Percentiles rank a stretch among this genome's conserved stretches.
Conservation (phyloP, 2,329 filamentous ascomycete genomes). For the Ophiostoma sp. region DNA sequence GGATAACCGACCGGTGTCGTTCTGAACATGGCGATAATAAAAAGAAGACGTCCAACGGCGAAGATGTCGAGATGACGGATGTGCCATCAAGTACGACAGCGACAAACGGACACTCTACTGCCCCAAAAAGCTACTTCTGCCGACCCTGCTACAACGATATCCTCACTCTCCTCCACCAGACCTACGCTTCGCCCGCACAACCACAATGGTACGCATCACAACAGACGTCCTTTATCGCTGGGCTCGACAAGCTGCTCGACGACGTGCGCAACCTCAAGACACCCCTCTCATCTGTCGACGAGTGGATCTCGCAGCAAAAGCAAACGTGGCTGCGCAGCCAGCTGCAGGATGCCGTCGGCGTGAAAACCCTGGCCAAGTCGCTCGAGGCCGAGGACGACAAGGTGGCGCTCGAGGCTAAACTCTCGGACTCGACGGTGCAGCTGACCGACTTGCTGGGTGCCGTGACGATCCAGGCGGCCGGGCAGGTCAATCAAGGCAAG, state of each 20-base stretch:
- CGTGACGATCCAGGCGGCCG: neutral
- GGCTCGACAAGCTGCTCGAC: slow-evolving; percentile 51
- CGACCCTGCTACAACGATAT: slow-evolving; percentile 50
- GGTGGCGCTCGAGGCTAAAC: slow-evolving; percentile 4
- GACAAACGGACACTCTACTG: neutral
- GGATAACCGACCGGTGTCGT: slow-evolving; percentile 19
- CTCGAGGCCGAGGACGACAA: slow-evolving; percentile 15
- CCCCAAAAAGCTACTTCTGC: slow-evolving; percentile 41
- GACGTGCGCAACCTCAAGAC: slow-evolving; percentile 47
- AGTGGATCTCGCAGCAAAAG: slow-evolving; percentile 53
- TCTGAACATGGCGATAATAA: slow-evolving; percentile 16
- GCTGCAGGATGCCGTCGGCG: slow-evolving; percentile 31
- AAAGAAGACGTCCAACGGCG: neutral
- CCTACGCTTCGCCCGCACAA: slow-evolving; percentile 40
- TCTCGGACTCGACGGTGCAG: slow-evolving; percentile 27
- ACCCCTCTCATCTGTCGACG: slow-evolving; percentile 50
- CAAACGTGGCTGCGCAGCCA: slow-evolving; percentile 47
- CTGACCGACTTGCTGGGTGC: slow-evolving; percentile 21
- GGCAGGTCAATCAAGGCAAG: neutral
- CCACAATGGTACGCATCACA: slow-evolving; percentile 54
- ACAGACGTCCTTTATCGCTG: slow-evolving; percentile 50
- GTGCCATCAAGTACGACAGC: neutral
- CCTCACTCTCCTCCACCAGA: slow-evolving; percentile 47
- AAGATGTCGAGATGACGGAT: slow-evolving; percentile 40
- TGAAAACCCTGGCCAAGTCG: slow-evolving; percentile 32